Evolutionary conservation across 2,329 filamentous ascomycete genomes (phyloP).

Genomic region (Cercospora sp.): DNA sequence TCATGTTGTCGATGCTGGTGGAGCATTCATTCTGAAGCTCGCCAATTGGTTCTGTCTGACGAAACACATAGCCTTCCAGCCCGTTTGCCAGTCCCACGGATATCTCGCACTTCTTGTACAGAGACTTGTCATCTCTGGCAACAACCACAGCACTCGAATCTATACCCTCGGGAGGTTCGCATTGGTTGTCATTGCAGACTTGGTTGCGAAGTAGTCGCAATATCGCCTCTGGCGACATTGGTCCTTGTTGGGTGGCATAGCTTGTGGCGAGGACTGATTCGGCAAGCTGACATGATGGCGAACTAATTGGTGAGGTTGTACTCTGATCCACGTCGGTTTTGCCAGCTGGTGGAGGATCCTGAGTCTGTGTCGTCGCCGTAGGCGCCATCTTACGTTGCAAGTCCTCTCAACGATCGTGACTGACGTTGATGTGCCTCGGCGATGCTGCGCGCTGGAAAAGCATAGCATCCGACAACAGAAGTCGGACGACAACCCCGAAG

Average conservation of each 20-base stretch:
- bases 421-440: not conserved
- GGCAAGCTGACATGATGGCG: slow-evolving; percentile 12
- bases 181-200: slow-evolving; percentile 15
- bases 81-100: slow-evolving; percentile 17
- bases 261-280: slow-evolving; percentile 16
- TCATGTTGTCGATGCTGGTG: slow-evolving; percentile 15
- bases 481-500: not conserved
- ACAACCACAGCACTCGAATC: slow-evolving; percentile 12
- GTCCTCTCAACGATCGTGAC: not conserved
- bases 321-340: not conserved
- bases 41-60: slow-evolving; percentile 12
- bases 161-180: slow-evolving; percentile 14
- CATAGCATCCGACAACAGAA: slow-evolving; percentile 2
- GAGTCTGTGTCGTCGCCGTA: not conserved
- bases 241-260: slow-evolving; percentile 16
- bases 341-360: not conserved
- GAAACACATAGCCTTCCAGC: slow-evolving; percentile 17
- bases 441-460: not conserved
- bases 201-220: slow-evolving; percentile 15
- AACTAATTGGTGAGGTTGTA: not conserved
- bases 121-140: slow-evolving; percentile 14
- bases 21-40: slow-evolving; percentile 16
- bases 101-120: slow-evolving; percentile 21
- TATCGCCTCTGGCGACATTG: slow-evolving; percentile 15
- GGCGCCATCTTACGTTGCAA: not conserved